phyloP scores from a whole-genome alignment of 352 stramenopile genomes.

The Plasmopara viticola region DNA sequence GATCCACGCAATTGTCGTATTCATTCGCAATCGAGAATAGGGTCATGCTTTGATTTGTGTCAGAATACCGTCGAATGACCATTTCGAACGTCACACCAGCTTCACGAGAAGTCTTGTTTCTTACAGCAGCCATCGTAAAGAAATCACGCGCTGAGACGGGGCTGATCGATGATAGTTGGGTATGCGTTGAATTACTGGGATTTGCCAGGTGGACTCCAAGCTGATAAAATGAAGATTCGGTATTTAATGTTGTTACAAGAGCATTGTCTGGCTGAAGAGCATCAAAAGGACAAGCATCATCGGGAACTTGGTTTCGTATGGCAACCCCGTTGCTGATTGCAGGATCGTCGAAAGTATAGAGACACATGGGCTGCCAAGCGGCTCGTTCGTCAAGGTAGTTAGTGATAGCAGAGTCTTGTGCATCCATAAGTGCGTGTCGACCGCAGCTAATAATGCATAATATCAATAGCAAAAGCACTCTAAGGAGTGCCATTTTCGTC shows the following conservation, averaged over 20 bases:
- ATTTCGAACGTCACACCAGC: slow-evolving; percentile 66
- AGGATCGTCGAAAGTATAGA: slow-evolving; percentile 29
- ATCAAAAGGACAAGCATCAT: slow-evolving; percentile 47
- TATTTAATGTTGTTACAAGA: slow-evolving; percentile 41
- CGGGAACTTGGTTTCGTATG: slow-evolving; percentile 14
- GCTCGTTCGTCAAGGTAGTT: slow-evolving; percentile 23
- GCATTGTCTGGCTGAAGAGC: slow-evolving; percentile 43
- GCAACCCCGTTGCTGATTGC: slow-evolving; percentile 6
- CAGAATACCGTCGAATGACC: slow-evolving; percentile 34
- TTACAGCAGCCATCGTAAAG: slow-evolving; percentile 30
- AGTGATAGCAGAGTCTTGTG: slow-evolving; percentile 8
- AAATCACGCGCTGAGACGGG: slow-evolving; percentile 47
- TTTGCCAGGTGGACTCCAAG: slow-evolving; percentile 38
- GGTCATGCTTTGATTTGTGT: slow-evolving; percentile 48
- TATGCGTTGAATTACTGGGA: slow-evolving; percentile 25
- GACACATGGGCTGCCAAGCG: slow-evolving; percentile 25
- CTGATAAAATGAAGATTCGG: slow-evolving; percentile 23
- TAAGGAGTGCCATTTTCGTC: neutral
- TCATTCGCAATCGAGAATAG: slow-evolving; percentile 65
- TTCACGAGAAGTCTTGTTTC: slow-evolving; percentile 2
- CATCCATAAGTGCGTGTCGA: neutral
- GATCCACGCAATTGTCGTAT: slow-evolving; percentile 52
- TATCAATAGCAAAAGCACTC: slow-evolving; percentile 9
- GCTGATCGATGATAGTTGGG: slow-evolving; percentile 49
- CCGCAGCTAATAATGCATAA: neutral